Conservation (phyloP, 768 basidiomycete genomes). For the Lactarius quietus region DNA sequence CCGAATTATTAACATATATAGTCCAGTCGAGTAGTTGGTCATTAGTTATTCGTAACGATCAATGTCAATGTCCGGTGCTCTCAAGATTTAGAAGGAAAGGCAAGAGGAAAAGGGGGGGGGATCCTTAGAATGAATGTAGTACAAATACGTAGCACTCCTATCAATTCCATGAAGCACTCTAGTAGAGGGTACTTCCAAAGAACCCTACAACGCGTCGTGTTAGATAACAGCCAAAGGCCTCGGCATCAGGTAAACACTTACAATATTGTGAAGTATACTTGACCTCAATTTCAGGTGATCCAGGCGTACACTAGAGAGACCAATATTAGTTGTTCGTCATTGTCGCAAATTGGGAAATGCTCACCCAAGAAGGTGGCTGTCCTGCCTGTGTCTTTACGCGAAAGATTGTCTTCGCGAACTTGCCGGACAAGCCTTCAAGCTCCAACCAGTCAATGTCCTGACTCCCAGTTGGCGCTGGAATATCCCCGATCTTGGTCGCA, state of each 20-base stretch:
- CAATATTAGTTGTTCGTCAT: background rate
- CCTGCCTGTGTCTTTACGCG: background rate
- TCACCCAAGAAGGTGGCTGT: background rate
- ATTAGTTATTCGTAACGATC: too few species aligned
- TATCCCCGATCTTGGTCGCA: background rate
- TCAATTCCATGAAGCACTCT: too few species aligned
- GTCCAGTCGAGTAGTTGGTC: too few species aligned
- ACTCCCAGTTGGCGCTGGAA: background rate
- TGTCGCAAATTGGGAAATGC: background rate
- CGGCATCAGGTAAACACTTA: constrained; percentile 2
- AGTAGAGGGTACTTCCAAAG: background rate
- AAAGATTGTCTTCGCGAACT: background rate
- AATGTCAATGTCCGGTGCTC: too few species aligned
- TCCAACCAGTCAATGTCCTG: background rate
- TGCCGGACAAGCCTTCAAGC: background rate
- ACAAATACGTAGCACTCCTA: too few species aligned
- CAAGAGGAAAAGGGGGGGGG: too few species aligned
- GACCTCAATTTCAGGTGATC: constrained; percentile 9
- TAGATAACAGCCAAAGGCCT: background rate
- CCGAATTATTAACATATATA: too few species aligned
- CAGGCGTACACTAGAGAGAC: background rate
- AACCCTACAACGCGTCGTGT: constrained; percentile 1
- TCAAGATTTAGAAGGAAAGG: too few species aligned
- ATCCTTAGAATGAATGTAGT: too few species aligned
- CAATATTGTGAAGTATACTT: constrained; percentile 23